Evolutionary conservation across 2,329 filamentous ascomycete species (phyloP), one percentile per base, ranked within the genome.

Genomic region (Microthyrium microscopicum): DNA sequence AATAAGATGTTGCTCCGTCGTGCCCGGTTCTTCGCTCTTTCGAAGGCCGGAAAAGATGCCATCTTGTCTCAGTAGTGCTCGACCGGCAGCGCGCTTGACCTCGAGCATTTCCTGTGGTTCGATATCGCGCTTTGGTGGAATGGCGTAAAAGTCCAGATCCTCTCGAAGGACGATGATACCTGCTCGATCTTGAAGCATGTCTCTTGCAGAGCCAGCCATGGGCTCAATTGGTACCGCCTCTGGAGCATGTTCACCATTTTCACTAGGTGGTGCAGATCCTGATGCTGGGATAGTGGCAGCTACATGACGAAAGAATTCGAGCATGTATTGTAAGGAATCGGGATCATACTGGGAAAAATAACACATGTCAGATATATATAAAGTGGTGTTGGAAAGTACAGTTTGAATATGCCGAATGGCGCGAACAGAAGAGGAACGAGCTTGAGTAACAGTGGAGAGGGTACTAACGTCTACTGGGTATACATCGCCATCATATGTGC

Each of bases 111-210:
- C 83, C 16, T 70, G 59, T 46, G 87, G 81, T 42, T 74, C 73
- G 44, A 98, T 92, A 41, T 92, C 80, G 24, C 77, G 61, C 39
- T 70, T 68, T 21, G 89, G 89, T 21, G 89, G 89, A 41, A 98
- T 95, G 29, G 75, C 83, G 53, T 98, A 98, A 53, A 98, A 98
- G 56, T 98, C 89, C 28, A 98, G 68, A 48, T 98, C 89, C 55
- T 98, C 89, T 30, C 89, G 70, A 40, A 98, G 63, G 22, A 98
- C 89, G 47, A 98, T 98, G 56, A 98, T 98, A 13, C 89, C 89
- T 13, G 89, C 89, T 34, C 89, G 68, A 45, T 85, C 73, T 67
- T 93, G 66, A 47, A 89, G 55, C 77, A 83, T 73, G 62, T 91
- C 68, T 61, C 76, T 60, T 47, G 76, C 68, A 44, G 68, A 74